phyloP scores from a whole-genome alignment of 2,329 filamentous ascomycete genomes.

The Didymella lethalis region DNA sequence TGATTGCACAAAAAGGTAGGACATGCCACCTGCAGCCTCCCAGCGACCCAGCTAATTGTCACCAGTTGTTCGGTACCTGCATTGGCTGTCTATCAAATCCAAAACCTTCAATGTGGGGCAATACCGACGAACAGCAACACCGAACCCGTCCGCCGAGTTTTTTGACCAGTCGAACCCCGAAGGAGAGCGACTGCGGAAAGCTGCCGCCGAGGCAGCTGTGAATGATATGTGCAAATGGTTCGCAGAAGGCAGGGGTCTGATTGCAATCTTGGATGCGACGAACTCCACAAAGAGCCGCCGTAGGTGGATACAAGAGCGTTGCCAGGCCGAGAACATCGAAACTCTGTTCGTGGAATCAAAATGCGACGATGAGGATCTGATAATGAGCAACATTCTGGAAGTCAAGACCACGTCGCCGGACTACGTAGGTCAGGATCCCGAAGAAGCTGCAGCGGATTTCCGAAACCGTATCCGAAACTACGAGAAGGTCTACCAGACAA shows the following conservation, averaged over 20 bases:
- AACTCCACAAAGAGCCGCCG: constrained; percentile 92
- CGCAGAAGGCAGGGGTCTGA: constrained; percentile 74
- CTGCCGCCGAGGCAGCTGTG: constrained; percentile 90
- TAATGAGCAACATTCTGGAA: constrained; percentile 97
- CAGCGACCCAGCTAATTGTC: neutral
- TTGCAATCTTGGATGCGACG: constrained; percentile 94
- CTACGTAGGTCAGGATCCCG: constrained; percentile 92
- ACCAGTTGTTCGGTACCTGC: constrained; percentile 75
- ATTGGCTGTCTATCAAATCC: constrained; percentile 93
- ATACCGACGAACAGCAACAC: constrained; percentile 88
- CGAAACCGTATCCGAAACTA: constrained; percentile 94
- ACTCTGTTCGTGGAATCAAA: constrained; percentile 96
- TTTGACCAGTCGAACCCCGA: constrained; percentile 91
- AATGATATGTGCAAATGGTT: constrained; percentile 97
- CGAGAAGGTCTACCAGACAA: constrained; percentile 94
- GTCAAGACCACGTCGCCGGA: constrained; percentile 97
- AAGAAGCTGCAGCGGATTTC: constrained; percentile 89
- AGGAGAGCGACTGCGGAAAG: constrained; percentile 86
- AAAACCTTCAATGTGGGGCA: constrained; percentile 97
- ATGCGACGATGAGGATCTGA: constrained; percentile 93
- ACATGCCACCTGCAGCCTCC: neutral
- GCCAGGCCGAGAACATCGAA: constrained; percentile 78
- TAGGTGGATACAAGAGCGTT: constrained; percentile 87
- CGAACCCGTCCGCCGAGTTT: constrained; percentile 91
- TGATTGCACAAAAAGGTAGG: constrained; percentile 95